These are phyloP conservation scores for Poa annua DNA, from an alignment of 176 grass and related monocot species.

Conservation along the genomic window DNA sequence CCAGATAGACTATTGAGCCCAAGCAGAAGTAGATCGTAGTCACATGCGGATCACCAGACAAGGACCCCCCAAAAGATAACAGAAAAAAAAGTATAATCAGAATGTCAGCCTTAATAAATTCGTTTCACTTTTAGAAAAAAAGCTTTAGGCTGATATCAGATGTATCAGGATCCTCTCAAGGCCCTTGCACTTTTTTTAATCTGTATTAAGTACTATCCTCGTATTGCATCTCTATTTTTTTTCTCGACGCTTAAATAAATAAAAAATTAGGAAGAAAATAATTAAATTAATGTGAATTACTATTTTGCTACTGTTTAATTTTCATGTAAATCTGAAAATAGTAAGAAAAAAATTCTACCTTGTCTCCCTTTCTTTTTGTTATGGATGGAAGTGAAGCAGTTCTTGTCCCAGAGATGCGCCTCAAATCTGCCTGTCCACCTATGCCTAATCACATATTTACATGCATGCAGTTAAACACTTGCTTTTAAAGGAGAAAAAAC, in stretches of 20 bases:
- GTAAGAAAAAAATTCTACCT: slow-evolving; percentile 46
- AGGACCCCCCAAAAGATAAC: slow-evolving; percentile 49
- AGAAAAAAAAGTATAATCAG: slow-evolving; percentile 45
- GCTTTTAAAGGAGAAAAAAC: background rate
- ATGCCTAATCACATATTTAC: slow-evolving; percentile 55
- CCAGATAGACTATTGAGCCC: slow-evolving; percentile 64
- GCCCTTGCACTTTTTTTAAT: slow-evolving; percentile 18
- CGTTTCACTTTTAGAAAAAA: slow-evolving; percentile 32
- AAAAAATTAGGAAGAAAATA: background rate
- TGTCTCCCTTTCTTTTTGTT: slow-evolving; percentile 99
- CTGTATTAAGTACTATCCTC: slow-evolving; percentile 19
- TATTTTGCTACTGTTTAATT: background rate
- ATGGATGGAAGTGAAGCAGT: slow-evolving; percentile 68
- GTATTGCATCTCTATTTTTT: background rate
- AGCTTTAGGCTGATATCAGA: slow-evolving; percentile 31
- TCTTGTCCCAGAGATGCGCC: slow-evolving; percentile 96
- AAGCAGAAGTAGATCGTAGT: slow-evolving; percentile 51
- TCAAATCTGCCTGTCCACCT: slow-evolving; percentile 93
- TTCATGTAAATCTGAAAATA: background rate
- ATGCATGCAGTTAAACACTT: slow-evolving; percentile 41
- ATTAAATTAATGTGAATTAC: background rate
- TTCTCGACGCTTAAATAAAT: background rate
- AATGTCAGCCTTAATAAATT: slow-evolving; percentile 69
- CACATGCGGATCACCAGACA: slow-evolving; percentile 58
- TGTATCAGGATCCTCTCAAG: slow-evolving; percentile 38